Percentiles rank a stretch among this genome's conserved stretches.
Conservation (phyloP, 225 moss, liverwort and hornwort genomes). For the Bryum argenteum region DNA sequence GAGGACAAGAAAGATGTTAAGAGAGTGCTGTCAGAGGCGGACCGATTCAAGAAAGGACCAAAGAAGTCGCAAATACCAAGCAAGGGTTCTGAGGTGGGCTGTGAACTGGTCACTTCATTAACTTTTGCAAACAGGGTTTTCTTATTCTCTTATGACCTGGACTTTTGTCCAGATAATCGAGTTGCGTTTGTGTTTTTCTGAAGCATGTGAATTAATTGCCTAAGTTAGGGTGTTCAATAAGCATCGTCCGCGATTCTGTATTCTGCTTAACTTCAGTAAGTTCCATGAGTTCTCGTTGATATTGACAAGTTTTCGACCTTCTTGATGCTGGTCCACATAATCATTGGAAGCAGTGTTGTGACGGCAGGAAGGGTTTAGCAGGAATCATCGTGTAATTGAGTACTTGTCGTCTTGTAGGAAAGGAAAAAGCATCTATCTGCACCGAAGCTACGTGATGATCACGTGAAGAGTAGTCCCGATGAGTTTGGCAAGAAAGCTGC, state of each 20-base stretch:
- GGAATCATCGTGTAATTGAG: slow-evolving; percentile 9
- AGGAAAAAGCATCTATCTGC: slow-evolving; percentile 34
- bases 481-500: slow-evolving; percentile 32
- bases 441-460: slow-evolving; percentile 38
- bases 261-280: neutral
- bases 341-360: neutral
- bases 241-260: neutral
- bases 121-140: neutral
- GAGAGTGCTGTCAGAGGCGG: slow-evolving; percentile 33
- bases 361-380: neutral
- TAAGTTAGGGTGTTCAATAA: neutral
- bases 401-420: slow-evolving; percentile 39
- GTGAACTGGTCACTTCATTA: neutral
- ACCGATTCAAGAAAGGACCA: slow-evolving; percentile 40
- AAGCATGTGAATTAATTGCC: neutral
- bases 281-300: neutral
- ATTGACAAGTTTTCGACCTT: neutral
- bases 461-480: slow-evolving; percentile 32
- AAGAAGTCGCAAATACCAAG: slow-evolving; percentile 34
- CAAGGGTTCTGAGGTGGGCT: slow-evolving; percentile 52
- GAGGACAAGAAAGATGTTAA: slow-evolving; percentile 42
- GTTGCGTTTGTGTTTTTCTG: neutral
- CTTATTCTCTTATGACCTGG: neutral
- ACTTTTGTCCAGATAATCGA: neutral
- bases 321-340: neutral